Evolutionary conservation across 306 rosid species (phyloP), one percentile per base, ranked within the genome.

Genomic region (Vigna angularis): DNA sequence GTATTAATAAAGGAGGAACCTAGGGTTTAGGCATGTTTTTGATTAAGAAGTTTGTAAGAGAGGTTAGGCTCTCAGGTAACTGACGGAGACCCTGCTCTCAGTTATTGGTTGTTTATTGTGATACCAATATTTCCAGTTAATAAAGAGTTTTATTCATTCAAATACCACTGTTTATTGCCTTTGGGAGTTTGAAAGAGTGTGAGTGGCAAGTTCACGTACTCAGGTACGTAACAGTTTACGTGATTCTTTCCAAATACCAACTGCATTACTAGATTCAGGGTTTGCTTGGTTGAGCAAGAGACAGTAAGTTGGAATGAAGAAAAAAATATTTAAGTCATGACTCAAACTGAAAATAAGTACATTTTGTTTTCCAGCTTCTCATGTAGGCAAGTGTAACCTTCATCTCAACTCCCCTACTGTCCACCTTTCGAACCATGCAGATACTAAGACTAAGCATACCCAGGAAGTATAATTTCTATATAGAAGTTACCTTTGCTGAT

Each of bases 401-500:
- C 52, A 49, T 75, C 36, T 64, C 40, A 18, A 20, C 44, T 14
- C 1, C 1, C 70, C 61, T 28, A 62, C 38, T 11, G 30, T 49
- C 62, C 50, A 61, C 61, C 51, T 0, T 62, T 62, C 3, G 44
- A 52, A 65, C 53, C 51, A 64, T 14, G 59, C 58, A 58, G 69
- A 47, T 38, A 40, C n/a, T 22, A 50, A 18, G n/a, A 48, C 52
- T 18, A 58, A 15, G 28, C 30, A 64, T 45, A 30, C 36, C 65
- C 30, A 13, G 79, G 42, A 79, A 50, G 51, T 11, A 30, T 47
- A 51, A 59, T 69, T 32, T 75, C 17, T 26, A 57, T 49, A 75
- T 38, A 32, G 17, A 28, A 64, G 42, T 83, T 91, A 95, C 98
- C 93, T 87, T 87, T 66, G 89, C 59, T 36, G 89, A 48, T 30